phyloP scores from a whole-genome alignment of 257 asterid genomes.

The Fraxinus excelsior region DNA sequence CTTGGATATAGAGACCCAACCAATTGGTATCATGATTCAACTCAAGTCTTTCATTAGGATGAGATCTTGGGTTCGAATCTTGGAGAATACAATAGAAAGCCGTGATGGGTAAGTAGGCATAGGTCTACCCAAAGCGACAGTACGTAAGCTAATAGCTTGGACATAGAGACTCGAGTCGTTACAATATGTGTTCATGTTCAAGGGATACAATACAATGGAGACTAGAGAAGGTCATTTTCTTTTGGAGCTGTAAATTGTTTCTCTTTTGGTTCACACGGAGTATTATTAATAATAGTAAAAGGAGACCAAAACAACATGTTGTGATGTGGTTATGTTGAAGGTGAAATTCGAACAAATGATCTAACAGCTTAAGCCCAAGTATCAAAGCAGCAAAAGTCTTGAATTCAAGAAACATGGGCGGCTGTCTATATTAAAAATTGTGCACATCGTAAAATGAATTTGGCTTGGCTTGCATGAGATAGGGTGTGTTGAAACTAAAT shows the following conservation, averaged over 20 bases:
- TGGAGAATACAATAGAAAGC: too few relatives aligned
- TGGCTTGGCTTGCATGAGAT: neutral
- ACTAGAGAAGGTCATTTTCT: neutral
- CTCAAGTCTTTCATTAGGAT: too few relatives aligned
- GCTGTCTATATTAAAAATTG: neutral
- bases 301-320: neutral
- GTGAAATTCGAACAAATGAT: neutral
- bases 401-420: neutral
- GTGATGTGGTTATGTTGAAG: neutral
- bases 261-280: neutral
- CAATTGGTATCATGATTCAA: too few relatives aligned
- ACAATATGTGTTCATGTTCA: neutral
- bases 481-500: neutral
- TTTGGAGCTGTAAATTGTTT: neutral
- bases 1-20: too few relatives aligned
- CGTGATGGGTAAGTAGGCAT: too few relatives aligned
- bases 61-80: too few relatives aligned
- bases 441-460: neutral
- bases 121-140: too few relatives aligned
- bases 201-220: neutral
- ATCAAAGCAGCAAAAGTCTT: neutral
- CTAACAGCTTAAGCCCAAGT: neutral
- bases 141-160: too few relatives aligned
- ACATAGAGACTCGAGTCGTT: too few relatives aligned
- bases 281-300: neutral